Conservation (phyloP, 2,329 filamentous ascomycete genomes). For the Phyllosticta ampelicida region DNA sequence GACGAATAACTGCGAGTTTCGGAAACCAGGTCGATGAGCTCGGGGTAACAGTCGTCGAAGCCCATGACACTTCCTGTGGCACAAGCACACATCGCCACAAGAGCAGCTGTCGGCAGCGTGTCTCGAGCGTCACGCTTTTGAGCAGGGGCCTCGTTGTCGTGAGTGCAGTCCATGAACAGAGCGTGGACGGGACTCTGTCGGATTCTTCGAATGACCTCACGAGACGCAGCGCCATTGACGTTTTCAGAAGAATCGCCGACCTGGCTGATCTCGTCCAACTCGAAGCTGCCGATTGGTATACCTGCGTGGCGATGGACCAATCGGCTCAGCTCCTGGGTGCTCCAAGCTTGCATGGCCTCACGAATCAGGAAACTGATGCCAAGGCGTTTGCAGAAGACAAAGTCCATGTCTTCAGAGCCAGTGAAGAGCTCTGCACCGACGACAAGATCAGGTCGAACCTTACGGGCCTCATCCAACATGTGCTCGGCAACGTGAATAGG, state of each 20-base stretch:
- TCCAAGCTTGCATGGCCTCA: constrained; percentile 98
- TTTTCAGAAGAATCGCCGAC: constrained; percentile 34
- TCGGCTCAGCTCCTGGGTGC: constrained; percentile 80
- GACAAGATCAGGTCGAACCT: constrained; percentile 76
- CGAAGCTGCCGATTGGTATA: constrained; percentile 91
- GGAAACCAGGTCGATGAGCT: constrained; percentile 82
- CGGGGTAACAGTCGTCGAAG: constrained; percentile 92
- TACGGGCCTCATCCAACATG: constrained; percentile 85
- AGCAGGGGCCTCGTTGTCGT: constrained; percentile 93
- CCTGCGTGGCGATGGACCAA: constrained; percentile 91
- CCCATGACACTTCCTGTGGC: constrained; percentile 95
- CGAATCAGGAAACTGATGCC: constrained; percentile 86
- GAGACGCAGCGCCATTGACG: constrained; percentile 25
- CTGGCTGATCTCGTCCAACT: constrained; percentile 73
- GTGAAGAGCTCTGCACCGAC: constrained; percentile 94
- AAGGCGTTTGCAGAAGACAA: constrained; percentile 85
- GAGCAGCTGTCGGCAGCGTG: constrained; percentile 83
- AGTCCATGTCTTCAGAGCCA: constrained; percentile 91
- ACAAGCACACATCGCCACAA: constrained; percentile 93
- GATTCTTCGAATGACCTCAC: constrained; percentile 67
- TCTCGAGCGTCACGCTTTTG: constrained; percentile 92
- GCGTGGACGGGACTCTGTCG: constrained; percentile 84
- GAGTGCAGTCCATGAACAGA: constrained; percentile 97
- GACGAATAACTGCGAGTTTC: constrained; percentile 79
- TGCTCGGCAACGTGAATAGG: constrained; percentile 90